These are phyloP conservation scores for Solanum ossicruentum DNA, from an alignment of 257 asterid species.

Conservation along the genomic window DNA sequence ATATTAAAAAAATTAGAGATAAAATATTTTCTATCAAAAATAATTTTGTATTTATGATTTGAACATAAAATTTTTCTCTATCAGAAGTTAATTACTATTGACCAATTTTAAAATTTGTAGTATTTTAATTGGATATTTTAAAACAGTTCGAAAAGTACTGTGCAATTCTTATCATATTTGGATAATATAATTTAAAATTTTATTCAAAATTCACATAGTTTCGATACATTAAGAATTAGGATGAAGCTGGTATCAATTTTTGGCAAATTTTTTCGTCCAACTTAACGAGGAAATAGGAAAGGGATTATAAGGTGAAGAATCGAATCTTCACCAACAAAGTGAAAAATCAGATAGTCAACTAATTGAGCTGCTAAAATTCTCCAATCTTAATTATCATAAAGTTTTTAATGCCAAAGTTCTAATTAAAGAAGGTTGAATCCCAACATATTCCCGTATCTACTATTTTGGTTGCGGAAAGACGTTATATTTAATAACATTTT, in stretches of 20 bases:
- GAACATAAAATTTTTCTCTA: background rate
- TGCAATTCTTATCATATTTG: background rate
- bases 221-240: background rate
- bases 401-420: background rate
- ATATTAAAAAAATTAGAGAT: accelerated
- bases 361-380: no score
- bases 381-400: background rate
- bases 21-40: background rate
- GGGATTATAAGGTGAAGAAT: no score
- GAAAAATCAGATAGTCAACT: no score
- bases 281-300: no score
- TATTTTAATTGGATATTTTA: no score
- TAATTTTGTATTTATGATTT: background rate
- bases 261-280: background rate
- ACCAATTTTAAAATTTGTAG: no score
- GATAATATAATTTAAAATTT: background rate
- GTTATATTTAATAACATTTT: background rate
- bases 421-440: background rate
- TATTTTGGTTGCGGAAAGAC: background rate
- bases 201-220: background rate
- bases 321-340: no score
- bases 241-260: background rate
- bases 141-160: background rate
- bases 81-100: background rate
- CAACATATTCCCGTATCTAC: background rate